Base-by-base conservation (phyloP, 2,329 filamentous ascomycete genomes). In the Cordyceps fumosorosea region DNA sequence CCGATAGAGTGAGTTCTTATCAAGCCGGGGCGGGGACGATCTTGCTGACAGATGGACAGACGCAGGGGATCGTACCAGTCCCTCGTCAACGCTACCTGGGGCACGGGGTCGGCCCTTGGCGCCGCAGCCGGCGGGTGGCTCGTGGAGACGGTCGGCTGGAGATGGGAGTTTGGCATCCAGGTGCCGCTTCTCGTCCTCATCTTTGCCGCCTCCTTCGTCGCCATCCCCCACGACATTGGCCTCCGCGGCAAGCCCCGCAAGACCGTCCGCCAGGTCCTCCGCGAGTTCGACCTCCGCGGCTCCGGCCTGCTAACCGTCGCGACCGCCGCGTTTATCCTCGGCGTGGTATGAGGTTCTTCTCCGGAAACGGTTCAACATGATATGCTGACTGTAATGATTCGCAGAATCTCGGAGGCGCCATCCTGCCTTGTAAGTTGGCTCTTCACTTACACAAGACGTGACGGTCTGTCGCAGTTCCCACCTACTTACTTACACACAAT, bases 1-100 rank as follows among this genome's bases (percentile, higher is more conserved):
- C 87, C 87, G 1, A 89, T 92, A 65, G 83, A 89, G 76, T 86
- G 78, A 72, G 77, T 77, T 32, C 34, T n/a, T n/a, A n/a, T n/a
- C n/a, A n/a, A n/a, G n/a, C n/a, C n/a, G n/a, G n/a, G n/a, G n/a
- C n/a, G n/a, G n/a, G n/a, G n/a, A n/a, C n/a, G n/a, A n/a, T 18
- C 18, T 57, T 42, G 42, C 14, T 55, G 50, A 51, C 56, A 64
- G 3, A 16, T 52, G 20, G 53, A 77, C 57, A 77, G 74, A 67
- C 74, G 73, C 24, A 79, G 89, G n/a, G 88, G 89, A 3, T 82
- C 83, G 4, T 93, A 89, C 67, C 89, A 93, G 71, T 86, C 86
- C 16, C 85, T 87, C 66, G 82, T 89, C 68, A 88, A 90, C 69
- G 77, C 89, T 52, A 78, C 83, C 55, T 89, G 82, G 66, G 88